Percentiles rank a stretch among this genome's conserved stretches.
phyloP scores from a whole-genome alignment of 225 moss, liverwort and hornwort species.

The Anthoceros angustus region DNA sequence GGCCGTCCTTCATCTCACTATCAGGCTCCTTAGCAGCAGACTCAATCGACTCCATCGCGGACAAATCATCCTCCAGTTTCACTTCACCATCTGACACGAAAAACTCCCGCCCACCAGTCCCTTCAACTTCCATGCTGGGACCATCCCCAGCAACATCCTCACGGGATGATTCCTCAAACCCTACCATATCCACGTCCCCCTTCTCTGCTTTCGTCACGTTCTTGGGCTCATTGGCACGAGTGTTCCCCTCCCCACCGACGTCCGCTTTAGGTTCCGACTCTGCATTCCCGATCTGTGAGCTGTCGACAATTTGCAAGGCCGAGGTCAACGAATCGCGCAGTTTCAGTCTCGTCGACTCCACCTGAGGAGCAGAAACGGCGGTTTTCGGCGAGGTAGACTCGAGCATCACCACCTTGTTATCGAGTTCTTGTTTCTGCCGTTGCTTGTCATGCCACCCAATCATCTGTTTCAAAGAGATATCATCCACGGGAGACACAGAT shows the following conservation, averaged over 20 bases:
- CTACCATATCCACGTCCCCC: conserved; percentile 2
- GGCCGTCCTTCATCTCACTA: conserved; percentile 26
- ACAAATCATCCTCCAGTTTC: not conserved
- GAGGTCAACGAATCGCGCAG: conserved; percentile 67
- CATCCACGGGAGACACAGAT: not conserved
- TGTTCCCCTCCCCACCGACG: not conserved
- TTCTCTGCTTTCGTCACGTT: not conserved
- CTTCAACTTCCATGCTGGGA: conserved; percentile 12
- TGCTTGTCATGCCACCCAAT: conserved; percentile 3
- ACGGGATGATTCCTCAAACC: conserved; percentile 78
- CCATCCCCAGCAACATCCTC: conserved; percentile 59
- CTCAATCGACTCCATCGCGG: not conserved
- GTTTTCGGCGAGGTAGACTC: conserved; percentile 31
- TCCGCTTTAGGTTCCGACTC: not conserved
- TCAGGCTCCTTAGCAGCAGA: not conserved
- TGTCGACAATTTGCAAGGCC: conserved; percentile 51
- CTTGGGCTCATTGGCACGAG: not conserved
- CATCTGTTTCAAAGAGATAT: not conserved
- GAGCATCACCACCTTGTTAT: conserved; percentile 8
- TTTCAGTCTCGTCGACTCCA: conserved; percentile 46
- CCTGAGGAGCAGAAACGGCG: conserved; percentile 26
- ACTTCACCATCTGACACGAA: not conserved
- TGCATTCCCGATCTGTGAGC: conserved; percentile 1
- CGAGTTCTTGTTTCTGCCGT: conserved; percentile 6
- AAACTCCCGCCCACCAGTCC: not conserved